Evolutionary conservation across 495 filamentous ascomycete genomes (phyloP).

Genomic region (Parachaetomium inaequale): DNA sequence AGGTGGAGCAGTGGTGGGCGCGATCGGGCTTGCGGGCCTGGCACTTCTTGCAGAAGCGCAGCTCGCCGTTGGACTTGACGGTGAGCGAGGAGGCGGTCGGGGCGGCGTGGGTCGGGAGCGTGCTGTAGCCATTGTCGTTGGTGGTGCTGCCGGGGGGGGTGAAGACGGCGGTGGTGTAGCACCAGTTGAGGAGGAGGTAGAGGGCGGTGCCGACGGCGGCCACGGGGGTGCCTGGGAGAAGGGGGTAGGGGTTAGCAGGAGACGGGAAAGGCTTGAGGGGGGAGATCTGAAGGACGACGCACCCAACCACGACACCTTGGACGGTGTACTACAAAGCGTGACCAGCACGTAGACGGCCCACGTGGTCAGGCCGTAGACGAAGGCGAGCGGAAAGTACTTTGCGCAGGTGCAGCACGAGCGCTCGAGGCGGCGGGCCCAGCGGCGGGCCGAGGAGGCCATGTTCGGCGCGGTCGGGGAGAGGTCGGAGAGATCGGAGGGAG

Average conservation of each 20-base stretch:
- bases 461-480: not conserved
- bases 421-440: slow-evolving; percentile 74
- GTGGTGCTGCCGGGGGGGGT: slow-evolving; percentile 73
- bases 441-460: slow-evolving; percentile 30
- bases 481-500: slow-evolving; percentile 6
- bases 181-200: slow-evolving; percentile 78
- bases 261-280: not conserved
- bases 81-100: slow-evolving; percentile 69
- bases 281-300: slow-evolving; percentile 20
- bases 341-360: slow-evolving; percentile 90
- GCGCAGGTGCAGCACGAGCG: slow-evolving; percentile 74
- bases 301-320: slow-evolving; percentile 67
- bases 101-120: slow-evolving; percentile 45
- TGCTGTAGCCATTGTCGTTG: slow-evolving; percentile 49
- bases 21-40: slow-evolving; percentile 90
- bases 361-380: slow-evolving; percentile 82
- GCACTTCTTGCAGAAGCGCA: slow-evolving; percentile 96
- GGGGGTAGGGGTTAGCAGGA: not conserved
- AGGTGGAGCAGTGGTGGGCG: slow-evolving; percentile 93
- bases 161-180: slow-evolving; percentile 89
- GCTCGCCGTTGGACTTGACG: slow-evolving; percentile 81
- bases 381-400: slow-evolving; percentile 82
- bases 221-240: slow-evolving; percentile 38
- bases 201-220: slow-evolving; percentile 63
- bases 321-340: slow-evolving; percentile 61